Conservation (phyloP, 306 rosid genomes). For the Urtica urens region DNA sequence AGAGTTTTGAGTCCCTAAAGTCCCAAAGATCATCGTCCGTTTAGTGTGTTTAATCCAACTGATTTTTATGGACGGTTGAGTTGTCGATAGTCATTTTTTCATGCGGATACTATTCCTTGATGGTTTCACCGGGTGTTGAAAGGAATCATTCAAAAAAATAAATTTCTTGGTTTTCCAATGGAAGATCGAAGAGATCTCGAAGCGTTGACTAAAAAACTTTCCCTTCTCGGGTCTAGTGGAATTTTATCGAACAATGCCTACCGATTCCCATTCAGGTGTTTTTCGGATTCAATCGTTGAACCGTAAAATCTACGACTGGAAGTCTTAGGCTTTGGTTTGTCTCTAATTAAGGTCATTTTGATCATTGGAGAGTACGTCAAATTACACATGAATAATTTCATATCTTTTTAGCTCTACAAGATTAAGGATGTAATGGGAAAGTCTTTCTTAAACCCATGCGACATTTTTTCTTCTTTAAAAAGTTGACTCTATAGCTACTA, state of each 20-base stretch:
- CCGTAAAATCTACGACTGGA: neutral
- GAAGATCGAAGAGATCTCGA: slow-evolving; percentile 61
- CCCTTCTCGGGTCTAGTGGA: slow-evolving; percentile 25
- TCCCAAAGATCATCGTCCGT: slow-evolving; percentile 64
- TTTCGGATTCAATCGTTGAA: neutral
- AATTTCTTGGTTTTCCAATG: slow-evolving; percentile 41
- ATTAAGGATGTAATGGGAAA: too few species aligned
- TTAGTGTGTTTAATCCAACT: slow-evolving; percentile 45
- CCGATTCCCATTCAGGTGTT: neutral
- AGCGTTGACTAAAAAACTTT: slow-evolving; percentile 18
- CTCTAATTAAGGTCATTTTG: slow-evolving; percentile 55
- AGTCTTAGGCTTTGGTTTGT: slow-evolving; percentile 18
- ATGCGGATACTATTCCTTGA: slow-evolving; percentile 39
- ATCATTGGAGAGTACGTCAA: too few species aligned
- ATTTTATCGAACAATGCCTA: slow-evolving; percentile 41
- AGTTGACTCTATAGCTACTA: too few species aligned
- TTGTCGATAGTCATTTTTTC: slow-evolving; percentile 61
- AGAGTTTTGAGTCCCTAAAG: slow-evolving; percentile 43
- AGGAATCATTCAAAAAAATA: slow-evolving; percentile 44
- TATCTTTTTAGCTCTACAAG: too few species aligned
- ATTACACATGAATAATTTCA: too few species aligned
- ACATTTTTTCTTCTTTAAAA: too few species aligned
- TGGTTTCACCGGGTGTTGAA: slow-evolving; percentile 47
- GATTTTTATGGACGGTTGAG: slow-evolving; percentile 24
- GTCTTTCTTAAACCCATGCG: too few species aligned